A percentile compares a stretch with the other conserved stretches of the same genome.
These are phyloP conservation scores for Spathaspora hagerdaliae DNA, from an alignment of 805 yeast species.

Conservation along the genomic window DNA sequence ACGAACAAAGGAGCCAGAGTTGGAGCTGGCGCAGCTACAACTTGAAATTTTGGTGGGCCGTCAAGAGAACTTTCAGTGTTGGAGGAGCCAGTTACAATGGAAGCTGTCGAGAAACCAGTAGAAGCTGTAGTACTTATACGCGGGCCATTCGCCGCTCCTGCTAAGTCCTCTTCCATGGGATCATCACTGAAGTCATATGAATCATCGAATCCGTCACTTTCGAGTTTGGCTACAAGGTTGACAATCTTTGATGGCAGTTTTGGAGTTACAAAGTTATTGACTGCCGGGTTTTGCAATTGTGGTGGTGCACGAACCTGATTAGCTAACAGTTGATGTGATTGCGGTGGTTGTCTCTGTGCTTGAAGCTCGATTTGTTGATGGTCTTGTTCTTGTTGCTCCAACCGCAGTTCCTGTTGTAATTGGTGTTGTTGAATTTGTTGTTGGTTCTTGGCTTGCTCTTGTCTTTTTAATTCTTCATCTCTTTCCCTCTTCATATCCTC, in stretches of 20 bases:
- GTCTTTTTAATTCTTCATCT: background rate
- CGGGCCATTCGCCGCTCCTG: background rate
- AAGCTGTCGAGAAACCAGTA: background rate
- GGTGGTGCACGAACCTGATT: background rate
- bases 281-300: background rate
- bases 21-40: background rate
- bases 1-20: slow-evolving; percentile 39
- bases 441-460: background rate
- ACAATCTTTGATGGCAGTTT: slow-evolving; percentile 5
- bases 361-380: background rate
- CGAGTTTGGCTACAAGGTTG: background rate
- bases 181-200: slow-evolving; percentile 41
- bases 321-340: background rate
- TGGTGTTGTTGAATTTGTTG: background rate
- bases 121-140: background rate
- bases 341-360: background rate
- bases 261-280: slow-evolving; percentile 4
- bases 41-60: background rate
- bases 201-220: slow-evolving; percentile 27
- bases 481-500: slow-evolving; percentile 1
- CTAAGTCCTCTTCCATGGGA: slow-evolving; percentile 18
- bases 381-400: slow-evolving; percentile 1
- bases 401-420: background rate
- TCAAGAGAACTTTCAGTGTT: background rate
- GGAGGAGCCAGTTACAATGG: background rate